Conservation (phyloP, 2,329 filamentous ascomycete species). For the Fusarium acutatum region DNA sequence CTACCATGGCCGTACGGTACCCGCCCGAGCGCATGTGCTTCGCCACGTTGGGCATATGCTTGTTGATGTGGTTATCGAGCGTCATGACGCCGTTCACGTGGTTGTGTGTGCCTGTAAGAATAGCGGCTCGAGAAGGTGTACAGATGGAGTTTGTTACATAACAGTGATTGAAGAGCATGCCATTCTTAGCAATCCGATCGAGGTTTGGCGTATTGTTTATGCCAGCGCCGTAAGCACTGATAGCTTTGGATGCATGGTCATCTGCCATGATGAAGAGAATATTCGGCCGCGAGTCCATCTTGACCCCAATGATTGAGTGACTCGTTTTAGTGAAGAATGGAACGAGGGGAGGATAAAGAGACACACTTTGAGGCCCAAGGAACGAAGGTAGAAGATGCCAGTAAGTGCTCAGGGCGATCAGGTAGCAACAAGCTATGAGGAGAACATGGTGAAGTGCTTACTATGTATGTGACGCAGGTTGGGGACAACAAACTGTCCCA, state of each 20-base stretch:
- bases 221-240: conserved; percentile 59
- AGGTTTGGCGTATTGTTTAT: conserved; percentile 63
- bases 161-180: conserved; percentile 62
- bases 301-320: neutral
- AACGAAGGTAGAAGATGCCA: neutral
- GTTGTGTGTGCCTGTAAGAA: conserved; percentile 60
- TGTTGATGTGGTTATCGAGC: conserved; percentile 56
- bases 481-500: neutral
- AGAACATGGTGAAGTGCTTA: neutral
- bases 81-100: conserved; percentile 63
- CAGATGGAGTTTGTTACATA: conserved; percentile 64
- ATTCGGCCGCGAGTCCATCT: conserved; percentile 24
- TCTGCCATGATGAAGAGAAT: conserved; percentile 63
- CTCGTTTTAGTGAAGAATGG: neutral
- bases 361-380: neutral
- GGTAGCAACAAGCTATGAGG: neutral
- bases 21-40: conserved; percentile 57
- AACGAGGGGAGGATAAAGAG: neutral
- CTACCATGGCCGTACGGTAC: conserved; percentile 62
- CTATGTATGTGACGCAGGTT: neutral
- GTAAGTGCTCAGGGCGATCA: too few species aligned
- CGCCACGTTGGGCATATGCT: conserved; percentile 59
- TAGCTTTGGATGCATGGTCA: conserved; percentile 58
- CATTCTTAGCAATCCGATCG: conserved; percentile 58
- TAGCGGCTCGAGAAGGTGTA: conserved; percentile 60